Evolutionary conservation across 2,329 filamentous ascomycete genomes (phyloP).

Genomic region (Rhynchosporium agropyri): DNA sequence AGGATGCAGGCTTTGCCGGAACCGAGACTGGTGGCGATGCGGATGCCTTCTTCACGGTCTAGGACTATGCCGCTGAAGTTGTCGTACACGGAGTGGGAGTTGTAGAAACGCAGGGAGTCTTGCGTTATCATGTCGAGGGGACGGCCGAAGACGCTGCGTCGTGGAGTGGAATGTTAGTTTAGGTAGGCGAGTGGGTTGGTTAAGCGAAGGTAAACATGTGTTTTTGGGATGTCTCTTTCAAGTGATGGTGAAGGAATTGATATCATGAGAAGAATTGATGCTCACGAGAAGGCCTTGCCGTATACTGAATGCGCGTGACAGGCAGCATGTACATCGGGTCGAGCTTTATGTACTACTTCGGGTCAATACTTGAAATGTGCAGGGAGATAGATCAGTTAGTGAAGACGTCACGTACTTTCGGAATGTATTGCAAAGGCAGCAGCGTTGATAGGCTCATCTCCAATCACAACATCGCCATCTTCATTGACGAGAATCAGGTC

Average conservation of each 20-base stretch:
- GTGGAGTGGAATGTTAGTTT: neutral
- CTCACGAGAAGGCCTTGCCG: slow-evolving; percentile 58
- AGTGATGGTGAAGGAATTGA: no score
- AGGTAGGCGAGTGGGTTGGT: neutral
- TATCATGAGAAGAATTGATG: no score
- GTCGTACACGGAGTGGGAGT: slow-evolving; percentile 44
- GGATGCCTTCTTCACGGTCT: slow-evolving; percentile 52
- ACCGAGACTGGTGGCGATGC: slow-evolving; percentile 52
- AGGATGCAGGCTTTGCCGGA: slow-evolving; percentile 53
- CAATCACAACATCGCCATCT: slow-evolving; percentile 62
- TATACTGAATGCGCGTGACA: slow-evolving; percentile 59
- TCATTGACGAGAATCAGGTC: slow-evolving; percentile 68
- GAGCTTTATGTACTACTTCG: slow-evolving; percentile 54
- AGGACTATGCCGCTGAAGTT: slow-evolving; percentile 57
- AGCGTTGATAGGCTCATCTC: slow-evolving; percentile 54
- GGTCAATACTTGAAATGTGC: neutral
- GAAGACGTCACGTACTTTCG: slow-evolving; percentile 40
- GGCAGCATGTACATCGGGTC: slow-evolving; percentile 58
- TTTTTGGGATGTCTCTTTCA: no score
- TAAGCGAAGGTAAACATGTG: neutral
- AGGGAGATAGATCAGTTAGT: neutral
- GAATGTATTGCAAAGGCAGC: slow-evolving; percentile 52
- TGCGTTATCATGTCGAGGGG: slow-evolving; percentile 49
- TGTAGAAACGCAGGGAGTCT: slow-evolving; percentile 57
- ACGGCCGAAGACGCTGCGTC: slow-evolving; percentile 51